Base-by-base conservation (phyloP, 768 basidiomycete genomes). In the Hygrocybe punicea region DNA sequence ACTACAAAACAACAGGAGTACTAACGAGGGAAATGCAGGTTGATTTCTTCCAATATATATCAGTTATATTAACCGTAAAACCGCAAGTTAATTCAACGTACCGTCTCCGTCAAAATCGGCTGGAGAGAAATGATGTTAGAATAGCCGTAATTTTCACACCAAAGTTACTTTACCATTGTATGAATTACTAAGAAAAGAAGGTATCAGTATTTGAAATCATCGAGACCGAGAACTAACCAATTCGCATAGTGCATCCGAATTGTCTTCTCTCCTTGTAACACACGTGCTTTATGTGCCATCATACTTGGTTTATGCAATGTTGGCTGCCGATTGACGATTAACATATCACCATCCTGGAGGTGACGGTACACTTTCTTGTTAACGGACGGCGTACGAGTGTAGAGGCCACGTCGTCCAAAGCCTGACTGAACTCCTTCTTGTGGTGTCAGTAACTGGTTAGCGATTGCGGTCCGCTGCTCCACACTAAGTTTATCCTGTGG, bases 241-340 rank as follows among this genome's bases (percentile, higher is more conserved):
- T 99, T 99, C 23, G 97, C 96, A 68, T 99, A 99, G 76, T 99
- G 97, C 95, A 99, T 95, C 13, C 97, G 84, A 69, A 99, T 98
- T 0, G 97, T 98, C 78, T 98, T 99, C 74, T 99, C 97, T 23
- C 96, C 97, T 59, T 86, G 83, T 60, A 99, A 71, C 17, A 98
- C 89, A 56, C 87, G 87, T 14, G 96, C 96, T 63, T 84, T 89
- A 70, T 99, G 97, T 7, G 87, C 88, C 97, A 99, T 99, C 96
- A 99, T 99, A 79, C 91, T 93, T 19, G 97, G 96, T 69, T 99
- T 99, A 71, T 99, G 97, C 52, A 99, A 79, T 1, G 97, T 98
- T 6, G 97, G 97, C 76, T 99, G 97, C 51, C 97, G 89, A 69
- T 99, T 99, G 37, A 99, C 78, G 63, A 99, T 91, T 56, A 99